Evolutionary conservation across 2,329 filamentous ascomycete species (phyloP).

Genomic region (Amphichorda felina): DNA sequence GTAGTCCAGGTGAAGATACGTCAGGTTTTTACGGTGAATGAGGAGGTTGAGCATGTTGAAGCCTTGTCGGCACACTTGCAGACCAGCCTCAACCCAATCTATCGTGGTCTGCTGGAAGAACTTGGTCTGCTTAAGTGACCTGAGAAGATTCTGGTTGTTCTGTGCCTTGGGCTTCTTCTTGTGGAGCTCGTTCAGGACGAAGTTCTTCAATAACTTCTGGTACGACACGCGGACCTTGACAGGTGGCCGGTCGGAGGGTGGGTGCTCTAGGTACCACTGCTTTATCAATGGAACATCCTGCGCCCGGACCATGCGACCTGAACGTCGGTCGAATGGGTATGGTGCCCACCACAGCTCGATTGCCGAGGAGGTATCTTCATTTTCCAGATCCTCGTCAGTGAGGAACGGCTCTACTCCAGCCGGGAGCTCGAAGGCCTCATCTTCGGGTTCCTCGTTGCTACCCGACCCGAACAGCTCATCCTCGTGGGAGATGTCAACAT

Average conservation of each 20-base stretch:
- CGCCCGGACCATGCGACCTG: conserved; percentile 89
- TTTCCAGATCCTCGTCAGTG: conserved; percentile 78
- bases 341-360: conserved; percentile 98
- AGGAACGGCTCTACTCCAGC: conserved; percentile 77
- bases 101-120: conserved; percentile 99
- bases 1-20: conserved; percentile 96
- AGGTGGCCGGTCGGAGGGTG: conserved; percentile 70
- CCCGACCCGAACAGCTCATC: conserved; percentile 83
- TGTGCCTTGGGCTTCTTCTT: conserved; percentile 92
- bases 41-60: conserved; percentile 99
- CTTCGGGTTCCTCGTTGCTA: conserved; percentile 61
- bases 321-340: conserved; percentile 87
- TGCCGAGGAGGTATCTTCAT: conserved; percentile 77
- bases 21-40: conserved; percentile 96
- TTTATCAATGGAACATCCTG: conserved; percentile 96
- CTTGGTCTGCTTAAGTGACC: conserved; percentile 87
- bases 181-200: conserved; percentile 91
- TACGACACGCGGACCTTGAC: conserved; percentile 98
- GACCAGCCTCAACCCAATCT: conserved; percentile 96
- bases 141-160: conserved; percentile 85
- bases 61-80: conserved; percentile 94
- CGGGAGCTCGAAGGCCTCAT: conserved; percentile 77
- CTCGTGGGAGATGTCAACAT: conserved; percentile 83
- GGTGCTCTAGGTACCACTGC: conserved; percentile 97
- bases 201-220: conserved; percentile 94